Base-by-base conservation (phyloP, 345 rosid genomes). In the Corymbia maculata region DNA sequence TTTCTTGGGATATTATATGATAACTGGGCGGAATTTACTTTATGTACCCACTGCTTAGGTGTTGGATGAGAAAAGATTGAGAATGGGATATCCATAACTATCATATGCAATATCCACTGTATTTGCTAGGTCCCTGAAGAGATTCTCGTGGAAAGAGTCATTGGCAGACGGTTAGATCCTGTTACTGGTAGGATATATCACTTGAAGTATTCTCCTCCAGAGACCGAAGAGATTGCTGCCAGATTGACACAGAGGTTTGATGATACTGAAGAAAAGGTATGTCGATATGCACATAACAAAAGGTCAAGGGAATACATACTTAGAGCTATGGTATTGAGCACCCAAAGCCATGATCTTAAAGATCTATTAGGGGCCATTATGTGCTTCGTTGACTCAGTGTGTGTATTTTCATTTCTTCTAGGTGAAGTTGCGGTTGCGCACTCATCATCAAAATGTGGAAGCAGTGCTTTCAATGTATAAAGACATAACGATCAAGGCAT, bases 201-300 rank as follows among this genome's bases (percentile, higher is more conserved):
- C 94, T 88, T 96, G 93, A 95, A 92, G 92, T 96, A 94, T 92
- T 95, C 97, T 87, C 99, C 98, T 32, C 99, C 99, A 2, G 99
- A 96, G 92, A 95, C 92, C 4, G 94, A 95, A 90, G 99, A 95
- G 93, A 94, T 97, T 22, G 97, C 98, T 84, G 95, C 95, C 45
- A 94, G 99, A 88, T 94, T 96, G 61, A 95, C 98, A 59, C 98
- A 96, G 91, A 95, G 98, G 59, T 96, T 97, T 90, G 99, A 97
- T 91, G 99, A 97, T 91, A 97, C 99, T 1, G 97, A 94, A 92
- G 99, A 97, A 88, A 97, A 96, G 99, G 99, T 92, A 94, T 88
- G 92, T 91, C 84, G 13, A 51, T 85, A 75, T 55, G 79, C 44
- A 87, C 87, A 70, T 51, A 59, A 52, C 52, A n/a, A 32, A 66